Conservation (phyloP, 495 filamentous ascomycete species). For the Podospora conica region DNA sequence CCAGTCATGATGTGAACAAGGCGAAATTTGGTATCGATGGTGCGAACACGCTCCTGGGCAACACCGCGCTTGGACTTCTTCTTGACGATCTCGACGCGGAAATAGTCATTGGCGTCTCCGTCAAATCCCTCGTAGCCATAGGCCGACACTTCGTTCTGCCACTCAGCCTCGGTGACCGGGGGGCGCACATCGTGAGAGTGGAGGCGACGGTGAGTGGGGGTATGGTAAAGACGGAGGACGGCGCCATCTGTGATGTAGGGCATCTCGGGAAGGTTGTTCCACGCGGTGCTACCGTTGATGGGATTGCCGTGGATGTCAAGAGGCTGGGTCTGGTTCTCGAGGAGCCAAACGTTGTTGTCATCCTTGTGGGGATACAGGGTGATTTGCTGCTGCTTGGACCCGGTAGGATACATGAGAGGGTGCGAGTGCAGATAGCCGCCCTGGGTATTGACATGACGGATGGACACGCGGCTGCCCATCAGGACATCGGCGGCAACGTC, state of each 20-base stretch:
- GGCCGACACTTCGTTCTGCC: constrained; percentile 97
- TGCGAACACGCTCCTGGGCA: constrained; percentile 80
- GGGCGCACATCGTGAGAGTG: constrained; percentile 97
- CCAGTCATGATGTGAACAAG: constrained; percentile 95
- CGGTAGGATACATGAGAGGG: constrained; percentile 92
- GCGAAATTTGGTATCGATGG: constrained; percentile 94
- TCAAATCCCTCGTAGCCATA: constrained; percentile 97
- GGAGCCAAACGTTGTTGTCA: constrained; percentile 88
- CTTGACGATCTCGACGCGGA: constrained; percentile 91
- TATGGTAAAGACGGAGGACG: constrained; percentile 75
- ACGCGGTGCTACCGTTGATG: constrained; percentile 73
- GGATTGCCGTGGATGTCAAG: constrained; percentile 64
- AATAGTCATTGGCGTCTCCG: constrained; percentile 93
- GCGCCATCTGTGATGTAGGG: constrained; percentile 72
- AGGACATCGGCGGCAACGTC: constrained; percentile 89
- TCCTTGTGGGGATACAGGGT: constrained; percentile 99
- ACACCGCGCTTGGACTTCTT: constrained; percentile 72
- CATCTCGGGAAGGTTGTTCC: constrained; percentile 65
- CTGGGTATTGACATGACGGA: constrained; percentile 94
- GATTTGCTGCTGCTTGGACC: constrained; percentile 97
- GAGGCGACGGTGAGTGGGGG: constrained; percentile 74
- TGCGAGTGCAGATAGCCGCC: constrained; percentile 97
- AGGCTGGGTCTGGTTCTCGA: constrained; percentile 95
- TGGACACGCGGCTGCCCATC: constrained; percentile 74
- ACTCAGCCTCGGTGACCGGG: constrained; percentile 94